These are phyloP conservation scores for Crotalaria pallida DNA, from an alignment of 306 rosid species.

Conservation along the genomic window DNA sequence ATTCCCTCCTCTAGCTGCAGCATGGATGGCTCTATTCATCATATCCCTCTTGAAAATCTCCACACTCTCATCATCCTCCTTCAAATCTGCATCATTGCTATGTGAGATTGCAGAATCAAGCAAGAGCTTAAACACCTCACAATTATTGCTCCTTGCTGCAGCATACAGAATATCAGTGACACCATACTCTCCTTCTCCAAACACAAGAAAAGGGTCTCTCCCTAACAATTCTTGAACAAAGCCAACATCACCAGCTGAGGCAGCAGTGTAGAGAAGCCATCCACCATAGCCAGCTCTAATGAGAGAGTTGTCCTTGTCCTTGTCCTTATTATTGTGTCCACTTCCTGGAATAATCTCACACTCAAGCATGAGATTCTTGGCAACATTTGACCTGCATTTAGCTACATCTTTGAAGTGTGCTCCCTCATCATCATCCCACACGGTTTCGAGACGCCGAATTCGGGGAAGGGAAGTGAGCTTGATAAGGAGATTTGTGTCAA, in stretches of 20 bases:
- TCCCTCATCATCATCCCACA: conserved; percentile 81
- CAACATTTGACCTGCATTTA: conserved; percentile 59
- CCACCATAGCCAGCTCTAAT: conserved; percentile 92
- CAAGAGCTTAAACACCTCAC: conserved; percentile 55
- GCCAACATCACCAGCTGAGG: conserved; percentile 73
- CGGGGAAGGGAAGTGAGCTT: conserved; percentile 89
- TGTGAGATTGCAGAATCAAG: conserved; percentile 48
- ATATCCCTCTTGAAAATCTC: conserved; percentile 53
- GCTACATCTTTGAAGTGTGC: conserved; percentile 58
- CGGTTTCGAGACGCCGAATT: conserved; percentile 85
- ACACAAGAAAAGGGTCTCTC: conserved; percentile 59
- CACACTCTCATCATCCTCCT: conserved; percentile 27
- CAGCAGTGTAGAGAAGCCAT: conserved; percentile 95
- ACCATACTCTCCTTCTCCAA: conserved; percentile 91
- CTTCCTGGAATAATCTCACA: conserved; percentile 30
- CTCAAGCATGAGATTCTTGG: conserved; percentile 53
- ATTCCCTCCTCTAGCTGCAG: conserved; percentile 87
- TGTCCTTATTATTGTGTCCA: conserved; percentile 18
- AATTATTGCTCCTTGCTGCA: conserved; percentile 70
- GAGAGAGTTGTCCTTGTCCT: conserved; percentile 45
- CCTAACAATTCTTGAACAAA: conserved; percentile 54
- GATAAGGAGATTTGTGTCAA: conserved; percentile 77
- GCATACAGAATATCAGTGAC: conserved; percentile 78
- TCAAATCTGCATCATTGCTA: conserved; percentile 21
- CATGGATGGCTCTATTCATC: conserved; percentile 74